These are phyloP conservation scores for Globisporangium echinulatum DNA, from an alignment of 352 stramenopile genomes.

Conservation along the genomic window DNA sequence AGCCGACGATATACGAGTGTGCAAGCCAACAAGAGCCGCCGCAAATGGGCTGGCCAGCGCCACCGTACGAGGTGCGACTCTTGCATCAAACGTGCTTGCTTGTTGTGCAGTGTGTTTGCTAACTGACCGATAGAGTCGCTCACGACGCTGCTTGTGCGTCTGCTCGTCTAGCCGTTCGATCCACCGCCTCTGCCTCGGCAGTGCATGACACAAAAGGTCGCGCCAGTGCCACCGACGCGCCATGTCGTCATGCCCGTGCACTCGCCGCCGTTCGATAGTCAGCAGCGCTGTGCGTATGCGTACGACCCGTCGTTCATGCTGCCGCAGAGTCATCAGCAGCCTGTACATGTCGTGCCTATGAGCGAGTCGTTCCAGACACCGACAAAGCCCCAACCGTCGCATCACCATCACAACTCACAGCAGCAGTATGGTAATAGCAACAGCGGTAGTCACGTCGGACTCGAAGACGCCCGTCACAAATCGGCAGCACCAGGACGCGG, in stretches of 20 bases:
- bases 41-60: slow-evolving; percentile 2
- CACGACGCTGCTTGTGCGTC: background rate
- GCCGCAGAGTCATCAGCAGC: slow-evolving; percentile 5
- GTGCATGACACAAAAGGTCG: slow-evolving; percentile 12
- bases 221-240: slow-evolving; percentile 3
- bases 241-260: slow-evolving; percentile 10
- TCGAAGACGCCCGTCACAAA: too few species aligned
- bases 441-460: too few species aligned
- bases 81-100: background rate
- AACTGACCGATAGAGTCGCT: background rate
- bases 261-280: slow-evolving; percentile 6
- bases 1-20: slow-evolving; percentile 1
- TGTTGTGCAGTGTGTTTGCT: background rate
- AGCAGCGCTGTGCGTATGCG: too few species aligned
- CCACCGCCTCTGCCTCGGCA: background rate
- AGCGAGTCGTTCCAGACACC: slow-evolving; percentile 3
- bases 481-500: background rate
- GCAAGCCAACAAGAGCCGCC: background rate
- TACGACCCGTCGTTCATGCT: slow-evolving; percentile 9
- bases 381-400: background rate
- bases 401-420: too few species aligned
- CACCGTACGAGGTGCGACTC: slow-evolving; percentile 8
- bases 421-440: background rate
- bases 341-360: slow-evolving; percentile 4
- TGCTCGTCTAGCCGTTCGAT: slow-evolving; percentile 2